A percentile compares a stretch with the other conserved stretches of the same genome.
phyloP scores from a whole-genome alignment of 805 yeast species.

The Jamesozyma spencerorum region DNA sequence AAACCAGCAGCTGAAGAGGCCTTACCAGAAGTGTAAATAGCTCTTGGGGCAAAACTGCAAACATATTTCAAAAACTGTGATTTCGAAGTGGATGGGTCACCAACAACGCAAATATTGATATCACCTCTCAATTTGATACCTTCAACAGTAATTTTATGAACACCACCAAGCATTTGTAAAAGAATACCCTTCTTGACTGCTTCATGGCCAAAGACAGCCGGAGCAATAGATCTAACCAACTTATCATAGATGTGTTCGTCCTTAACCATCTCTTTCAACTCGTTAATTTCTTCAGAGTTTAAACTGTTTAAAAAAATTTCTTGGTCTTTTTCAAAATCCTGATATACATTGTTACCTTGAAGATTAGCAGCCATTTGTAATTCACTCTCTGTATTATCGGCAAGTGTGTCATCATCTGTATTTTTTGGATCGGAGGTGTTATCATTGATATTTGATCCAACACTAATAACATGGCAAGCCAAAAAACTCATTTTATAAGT shows the following conservation, averaged over 20 bases:
- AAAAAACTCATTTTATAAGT: slow-evolving; percentile 86
- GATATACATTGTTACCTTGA: slow-evolving; percentile 19
- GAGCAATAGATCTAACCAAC: slow-evolving; percentile 85
- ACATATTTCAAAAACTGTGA: slow-evolving; percentile 92
- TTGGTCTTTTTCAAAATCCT: slow-evolving; percentile 60
- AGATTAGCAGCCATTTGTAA: slow-evolving; percentile 21
- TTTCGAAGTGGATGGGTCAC: slow-evolving; percentile 97
- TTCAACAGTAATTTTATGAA: slow-evolving; percentile 76
- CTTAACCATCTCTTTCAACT: slow-evolving; percentile 49
- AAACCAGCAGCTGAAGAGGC: slow-evolving; percentile 99
- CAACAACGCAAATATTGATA: slow-evolving; percentile 81
- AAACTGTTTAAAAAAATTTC: slow-evolving; percentile 71
- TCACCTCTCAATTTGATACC: slow-evolving; percentile 97
- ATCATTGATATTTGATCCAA: slow-evolving; percentile 28
- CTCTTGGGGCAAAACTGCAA: slow-evolving; percentile 95
- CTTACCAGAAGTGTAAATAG: slow-evolving; percentile 95
- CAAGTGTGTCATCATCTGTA: slow-evolving; percentile 1
- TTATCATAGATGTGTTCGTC: slow-evolving; percentile 82
- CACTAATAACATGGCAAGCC: slow-evolving; percentile 81
- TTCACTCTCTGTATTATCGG: slow-evolving; percentile 14
- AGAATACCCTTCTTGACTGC: slow-evolving; percentile 94
- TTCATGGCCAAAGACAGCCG: slow-evolving; percentile 89
- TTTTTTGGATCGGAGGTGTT: slow-evolving; percentile 2
- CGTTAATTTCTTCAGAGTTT: slow-evolving; percentile 57
- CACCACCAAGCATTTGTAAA: slow-evolving; percentile 90